These are phyloP conservation scores for Linnemannia exigua DNA, from an alignment of 192 early-diverging fungal genomes.

Conservation along the genomic window DNA sequence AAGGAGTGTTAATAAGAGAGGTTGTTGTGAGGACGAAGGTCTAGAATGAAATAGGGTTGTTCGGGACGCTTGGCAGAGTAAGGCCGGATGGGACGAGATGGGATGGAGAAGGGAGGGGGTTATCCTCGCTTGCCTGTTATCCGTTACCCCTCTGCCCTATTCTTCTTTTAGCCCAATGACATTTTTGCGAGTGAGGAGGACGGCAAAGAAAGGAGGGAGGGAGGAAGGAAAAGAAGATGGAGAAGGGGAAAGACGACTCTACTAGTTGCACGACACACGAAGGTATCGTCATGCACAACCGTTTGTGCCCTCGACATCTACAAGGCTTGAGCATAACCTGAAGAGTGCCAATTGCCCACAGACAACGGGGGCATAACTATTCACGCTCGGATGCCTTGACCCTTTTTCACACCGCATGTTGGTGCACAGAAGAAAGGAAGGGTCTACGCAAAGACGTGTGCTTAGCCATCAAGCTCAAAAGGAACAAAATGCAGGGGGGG, in stretches of 20 bases:
- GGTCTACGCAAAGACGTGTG: background rate
- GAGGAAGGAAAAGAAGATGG: background rate
- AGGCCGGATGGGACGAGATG: background rate
- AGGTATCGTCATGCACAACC: background rate
- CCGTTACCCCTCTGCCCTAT: background rate
- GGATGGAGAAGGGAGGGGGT: background rate
- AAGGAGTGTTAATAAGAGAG: background rate
- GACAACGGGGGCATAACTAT: background rate
- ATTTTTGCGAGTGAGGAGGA: background rate
- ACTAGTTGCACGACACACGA: background rate
- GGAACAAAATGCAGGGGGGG: background rate
- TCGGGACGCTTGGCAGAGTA: background rate
- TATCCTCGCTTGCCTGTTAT: background rate
- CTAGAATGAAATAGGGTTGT: slow-evolving; percentile 7
- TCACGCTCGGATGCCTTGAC: slow-evolving; percentile 1
- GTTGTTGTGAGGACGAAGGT: background rate
- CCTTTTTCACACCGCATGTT: background rate
- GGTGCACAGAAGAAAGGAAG: background rate
- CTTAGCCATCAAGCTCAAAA: background rate
- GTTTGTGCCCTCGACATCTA: background rate
- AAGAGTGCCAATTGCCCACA: background rate
- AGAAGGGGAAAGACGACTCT: background rate
- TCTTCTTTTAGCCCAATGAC: background rate
- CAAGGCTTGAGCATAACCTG: background rate
- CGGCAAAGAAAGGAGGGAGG: background rate